Base-by-base conservation (phyloP, 768 basidiomycete genomes). In the Cystobasidium onofrii region DNA sequence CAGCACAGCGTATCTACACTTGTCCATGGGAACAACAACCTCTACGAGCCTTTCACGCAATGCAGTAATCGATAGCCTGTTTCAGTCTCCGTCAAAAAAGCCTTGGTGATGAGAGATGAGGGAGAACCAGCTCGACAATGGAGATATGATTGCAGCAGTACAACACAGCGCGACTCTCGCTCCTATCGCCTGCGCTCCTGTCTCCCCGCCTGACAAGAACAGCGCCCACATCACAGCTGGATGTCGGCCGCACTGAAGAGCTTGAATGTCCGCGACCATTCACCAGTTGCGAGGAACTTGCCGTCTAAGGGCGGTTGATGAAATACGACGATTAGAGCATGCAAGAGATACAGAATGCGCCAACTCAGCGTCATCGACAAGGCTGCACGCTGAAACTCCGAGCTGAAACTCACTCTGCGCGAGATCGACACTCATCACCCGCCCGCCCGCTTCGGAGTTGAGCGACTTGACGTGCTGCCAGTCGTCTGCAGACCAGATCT, bases 361-460 rank as follows among this genome's bases (percentile, higher is more conserved):
- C 29, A 10, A 9, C 9, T 18, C 50, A 74, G 50, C 57, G 7
- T 64, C 20, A 6, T 4, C 20, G 33, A 39, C 36, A 20, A 60
- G 13, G 13, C 3, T 4, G 18, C 69, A 20, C 43, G 10, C 13
- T 31, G 23, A 20, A 1, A 43, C 12, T 43, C 3, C 43, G n/a
- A n/a, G n/a, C n/a, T n/a, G n/a, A 33, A 34, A 76, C 77, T 65
- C 67, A 79, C 79, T 91, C 67, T 85, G 85, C 31, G 88, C 87
- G 25, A 98, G 85, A 80, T 99, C 96, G 12, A 97, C 93, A 7
- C 90, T 91, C 96, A 98, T 99, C 74, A 97, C 94, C 82, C 97
- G 98, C n/a, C 94, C 92, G 20, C 80, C 78, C 31, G 90, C 89
- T 79, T 98, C 95, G 25, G 92, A 94, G 64, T 92, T 88, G 73